Evolutionary conservation across 495 filamentous ascomycete species (phyloP).

Genomic region (Penicillium dipodomyicola): DNA sequence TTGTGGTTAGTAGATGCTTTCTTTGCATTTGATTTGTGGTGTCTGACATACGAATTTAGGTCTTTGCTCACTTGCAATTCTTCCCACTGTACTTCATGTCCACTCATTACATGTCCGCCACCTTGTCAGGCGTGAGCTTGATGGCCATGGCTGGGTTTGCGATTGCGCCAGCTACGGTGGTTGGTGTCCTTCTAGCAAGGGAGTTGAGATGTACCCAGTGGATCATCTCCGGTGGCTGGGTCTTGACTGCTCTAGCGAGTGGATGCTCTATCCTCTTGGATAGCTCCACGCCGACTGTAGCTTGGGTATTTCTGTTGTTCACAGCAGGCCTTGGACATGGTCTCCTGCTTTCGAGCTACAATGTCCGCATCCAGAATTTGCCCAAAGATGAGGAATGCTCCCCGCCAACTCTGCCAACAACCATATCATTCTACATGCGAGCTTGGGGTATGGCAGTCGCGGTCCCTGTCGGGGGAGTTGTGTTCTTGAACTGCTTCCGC

Average conservation of each 20-base stretch:
- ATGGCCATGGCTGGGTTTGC: slow-evolving; percentile 47
- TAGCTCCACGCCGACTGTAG: slow-evolving; percentile 39
- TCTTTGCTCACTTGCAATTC: slow-evolving; percentile 56
- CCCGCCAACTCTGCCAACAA: slow-evolving; percentile 25
- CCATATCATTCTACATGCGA: slow-evolving; percentile 59
- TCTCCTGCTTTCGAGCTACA: slow-evolving; percentile 51
- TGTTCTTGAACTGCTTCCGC: slow-evolving; percentile 53
- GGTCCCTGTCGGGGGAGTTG: slow-evolving; percentile 57
- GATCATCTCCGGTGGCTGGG: slow-evolving; percentile 57
- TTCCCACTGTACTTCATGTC: slow-evolving; percentile 64
- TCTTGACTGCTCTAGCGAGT: slow-evolving; percentile 42
- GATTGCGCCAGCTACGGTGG: slow-evolving; percentile 45
- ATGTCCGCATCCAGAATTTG: slow-evolving; percentile 44
- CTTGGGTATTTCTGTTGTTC: slow-evolving; percentile 54
- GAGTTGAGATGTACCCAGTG: slow-evolving; percentile 46
- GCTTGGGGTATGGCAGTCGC: slow-evolving; percentile 63
- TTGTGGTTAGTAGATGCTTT: slow-evolving; percentile 42
- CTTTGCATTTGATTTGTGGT: slow-evolving; percentile 1
- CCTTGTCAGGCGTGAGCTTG: slow-evolving; percentile 57
- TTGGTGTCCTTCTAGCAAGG: slow-evolving; percentile 49
- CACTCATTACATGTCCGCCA: slow-evolving; percentile 52
- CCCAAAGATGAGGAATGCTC: slow-evolving; percentile 13
- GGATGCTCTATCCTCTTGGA: slow-evolving; percentile 53
- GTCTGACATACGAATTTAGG: slow-evolving; percentile 17
- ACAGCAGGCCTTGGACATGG: slow-evolving; percentile 55